Evolutionary conservation across 139 green algal genomes (phyloP).

Genomic region (Micractinium conductrix): DNA sequence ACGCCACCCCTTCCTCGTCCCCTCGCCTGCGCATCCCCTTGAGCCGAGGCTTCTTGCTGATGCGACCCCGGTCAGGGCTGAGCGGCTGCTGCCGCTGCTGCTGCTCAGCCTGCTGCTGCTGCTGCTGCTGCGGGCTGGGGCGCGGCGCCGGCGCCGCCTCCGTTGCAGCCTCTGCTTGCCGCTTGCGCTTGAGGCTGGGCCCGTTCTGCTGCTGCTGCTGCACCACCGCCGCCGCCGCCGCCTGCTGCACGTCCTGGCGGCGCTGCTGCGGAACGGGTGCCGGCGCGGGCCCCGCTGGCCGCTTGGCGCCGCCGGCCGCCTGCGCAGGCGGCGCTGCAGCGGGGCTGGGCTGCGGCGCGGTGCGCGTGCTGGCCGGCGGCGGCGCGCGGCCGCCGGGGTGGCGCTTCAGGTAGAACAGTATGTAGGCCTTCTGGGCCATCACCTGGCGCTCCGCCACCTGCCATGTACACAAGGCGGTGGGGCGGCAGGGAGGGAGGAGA

Average conservation of each 20-base stretch:
- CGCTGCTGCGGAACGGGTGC: too few relatives aligned
- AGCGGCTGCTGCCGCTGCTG: slow-evolving; percentile 8
- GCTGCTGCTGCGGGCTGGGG: not conserved
- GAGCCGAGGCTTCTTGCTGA: slow-evolving; percentile 8
- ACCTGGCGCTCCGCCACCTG: slow-evolving; percentile 79
- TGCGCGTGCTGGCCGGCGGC: not conserved
- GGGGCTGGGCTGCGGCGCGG: not conserved
- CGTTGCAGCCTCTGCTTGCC: not conserved
- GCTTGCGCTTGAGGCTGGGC: too few relatives aligned
- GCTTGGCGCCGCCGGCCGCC: too few relatives aligned
- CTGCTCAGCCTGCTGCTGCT: slow-evolving; percentile 7
- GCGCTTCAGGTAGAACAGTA: slow-evolving; percentile 93
- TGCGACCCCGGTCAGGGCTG: not conserved
- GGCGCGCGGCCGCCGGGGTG: slow-evolving; percentile 16
- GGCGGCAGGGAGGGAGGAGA: not conserved
- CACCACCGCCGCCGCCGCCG: slow-evolving; percentile 22
- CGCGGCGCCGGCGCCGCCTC: not conserved
- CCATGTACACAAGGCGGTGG: not conserved
- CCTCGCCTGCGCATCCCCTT: not conserved
- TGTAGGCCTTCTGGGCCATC: slow-evolving; percentile 91
- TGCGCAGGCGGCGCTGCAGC: too few relatives aligned
- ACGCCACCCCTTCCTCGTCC: not conserved
- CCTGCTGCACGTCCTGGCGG: slow-evolving; percentile 1
- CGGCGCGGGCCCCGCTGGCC: too few relatives aligned
- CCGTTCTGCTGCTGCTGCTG: slow-evolving; percentile 13